These are phyloP conservation scores for Fusarium cyanostomum DNA, from an alignment of 2,329 filamentous ascomycete genomes.

Conservation along the genomic window DNA sequence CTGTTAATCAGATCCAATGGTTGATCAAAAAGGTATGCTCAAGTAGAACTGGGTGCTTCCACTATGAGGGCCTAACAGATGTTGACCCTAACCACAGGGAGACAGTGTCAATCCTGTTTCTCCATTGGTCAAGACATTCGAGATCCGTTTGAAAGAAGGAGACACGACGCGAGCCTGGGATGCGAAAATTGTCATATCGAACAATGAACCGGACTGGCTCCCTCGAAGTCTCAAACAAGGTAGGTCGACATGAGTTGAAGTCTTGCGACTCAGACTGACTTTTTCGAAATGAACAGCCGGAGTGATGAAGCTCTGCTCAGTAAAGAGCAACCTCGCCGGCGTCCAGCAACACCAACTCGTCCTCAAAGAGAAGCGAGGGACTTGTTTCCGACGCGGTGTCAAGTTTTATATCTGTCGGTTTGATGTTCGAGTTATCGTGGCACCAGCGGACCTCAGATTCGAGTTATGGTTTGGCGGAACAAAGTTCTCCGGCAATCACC, in stretches of 20 bases:
- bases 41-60: too few relatives aligned
- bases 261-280: background rate
- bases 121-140: conserved; percentile 47
- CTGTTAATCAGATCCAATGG: conserved; percentile 39
- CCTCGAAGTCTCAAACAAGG: conserved; percentile 51
- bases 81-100: conserved; percentile 43
- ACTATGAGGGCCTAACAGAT: background rate
- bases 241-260: conserved; percentile 23
- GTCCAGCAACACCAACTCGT: conserved; percentile 51
- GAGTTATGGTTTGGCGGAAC: conserved; percentile 50
- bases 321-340: conserved; percentile 53
- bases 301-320: conserved; percentile 50
- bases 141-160: conserved; percentile 46
- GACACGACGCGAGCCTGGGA: conserved; percentile 51
- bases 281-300: conserved; percentile 41
- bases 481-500: conserved; percentile 34
- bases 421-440: conserved; percentile 64
- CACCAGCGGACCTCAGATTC: conserved; percentile 61
- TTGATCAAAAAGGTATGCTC: conserved; percentile 30
- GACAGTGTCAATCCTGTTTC: conserved; percentile 50
- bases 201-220: conserved; percentile 49
- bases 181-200: conserved; percentile 51
- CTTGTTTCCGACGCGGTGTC: conserved; percentile 47
- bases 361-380: conserved; percentile 48
- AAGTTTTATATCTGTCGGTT: conserved; percentile 54